Percentiles rank a stretch among this genome's conserved stretches.
Conservation (phyloP, 83 land plant genomes). For the Larix sibirica region DNA sequence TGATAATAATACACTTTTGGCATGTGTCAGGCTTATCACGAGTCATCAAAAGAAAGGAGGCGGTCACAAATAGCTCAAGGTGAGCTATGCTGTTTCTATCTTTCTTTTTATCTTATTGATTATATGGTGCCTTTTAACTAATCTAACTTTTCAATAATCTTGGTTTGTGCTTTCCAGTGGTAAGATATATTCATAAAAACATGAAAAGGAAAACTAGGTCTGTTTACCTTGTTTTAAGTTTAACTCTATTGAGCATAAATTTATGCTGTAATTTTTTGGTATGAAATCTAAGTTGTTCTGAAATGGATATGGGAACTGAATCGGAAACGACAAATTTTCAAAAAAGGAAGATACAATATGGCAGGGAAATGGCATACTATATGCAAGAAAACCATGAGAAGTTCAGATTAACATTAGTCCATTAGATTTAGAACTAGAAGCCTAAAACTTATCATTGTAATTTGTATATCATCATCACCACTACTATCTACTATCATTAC, state of each 20-base stretch:
- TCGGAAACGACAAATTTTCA: neutral
- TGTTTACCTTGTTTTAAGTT: neutral
- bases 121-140: too few species aligned
- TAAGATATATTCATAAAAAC: neutral
- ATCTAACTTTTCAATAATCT: too few species aligned
- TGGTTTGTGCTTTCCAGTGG: neutral
- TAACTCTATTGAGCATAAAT: neutral
- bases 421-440: too few species aligned
- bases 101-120: too few species aligned
- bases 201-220: neutral
- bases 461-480: too few species aligned
- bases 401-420: too few species aligned
- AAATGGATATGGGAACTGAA: neutral
- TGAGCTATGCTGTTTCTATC: neutral
- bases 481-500: too few species aligned
- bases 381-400: too few species aligned
- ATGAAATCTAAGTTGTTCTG: too few species aligned
- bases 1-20: neutral
- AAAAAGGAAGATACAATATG: neutral
- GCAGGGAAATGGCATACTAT: too few species aligned
- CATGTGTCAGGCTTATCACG: conserved; percentile 85
- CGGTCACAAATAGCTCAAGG: conserved; percentile 99
- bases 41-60: conserved; percentile 91
- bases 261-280: neutral
- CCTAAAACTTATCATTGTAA: too few species aligned